Base-by-base conservation (phyloP, 2,329 filamentous ascomycete species). In the Pestalotiopsis sp. region DNA sequence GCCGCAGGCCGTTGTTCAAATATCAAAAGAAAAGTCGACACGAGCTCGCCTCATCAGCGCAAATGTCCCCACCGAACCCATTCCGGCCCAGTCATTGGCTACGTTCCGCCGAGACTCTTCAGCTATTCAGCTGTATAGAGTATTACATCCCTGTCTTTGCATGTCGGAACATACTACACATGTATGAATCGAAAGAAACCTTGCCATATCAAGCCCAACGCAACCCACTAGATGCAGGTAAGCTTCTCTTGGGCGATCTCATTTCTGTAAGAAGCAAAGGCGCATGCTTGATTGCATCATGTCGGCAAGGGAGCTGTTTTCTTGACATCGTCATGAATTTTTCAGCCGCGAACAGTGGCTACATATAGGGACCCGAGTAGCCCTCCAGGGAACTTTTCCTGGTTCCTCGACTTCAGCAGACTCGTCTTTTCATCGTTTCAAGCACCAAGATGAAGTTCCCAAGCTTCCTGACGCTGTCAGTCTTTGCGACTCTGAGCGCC, bases 41-140 rank as follows among this genome's bases (percentile, higher is more conserved):
- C 45, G 45, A n/a, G 45, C 20, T 52, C 20, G 17, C 45, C 45
- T 52, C 14, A n/a, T 52, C 45, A 52, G 45, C 45, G 17, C 17
- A 52, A 20, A 17, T 52, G 17, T 52, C 45, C 20, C 20, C 45
- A 20, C 45, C 17, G 17, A 52, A 17, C 41, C 41, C 45, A 7
- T n/a, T n/a, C 45, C 7, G n/a, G 17, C 17, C 45, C 45, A 17
- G 11, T 52, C 20, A 52, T 52, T 52, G 45, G 45, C 45, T 20
- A 52, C 45, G 45, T 52, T 52, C 7, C 45, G 45, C 45, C 45
- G 45, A 52, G 45, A 52, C 45, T 36, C 57, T 36, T 36, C 57
- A 25, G 41, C 14, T 39, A 31, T 64, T 64, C 62, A 64, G 62
- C 62, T 64, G 23, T 64, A 64, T 64, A 52, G 62, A 64, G 62